Evolutionary conservation across 2,329 filamentous ascomycete genomes (phyloP).

Genomic region (Ramichloridium luteum): DNA sequence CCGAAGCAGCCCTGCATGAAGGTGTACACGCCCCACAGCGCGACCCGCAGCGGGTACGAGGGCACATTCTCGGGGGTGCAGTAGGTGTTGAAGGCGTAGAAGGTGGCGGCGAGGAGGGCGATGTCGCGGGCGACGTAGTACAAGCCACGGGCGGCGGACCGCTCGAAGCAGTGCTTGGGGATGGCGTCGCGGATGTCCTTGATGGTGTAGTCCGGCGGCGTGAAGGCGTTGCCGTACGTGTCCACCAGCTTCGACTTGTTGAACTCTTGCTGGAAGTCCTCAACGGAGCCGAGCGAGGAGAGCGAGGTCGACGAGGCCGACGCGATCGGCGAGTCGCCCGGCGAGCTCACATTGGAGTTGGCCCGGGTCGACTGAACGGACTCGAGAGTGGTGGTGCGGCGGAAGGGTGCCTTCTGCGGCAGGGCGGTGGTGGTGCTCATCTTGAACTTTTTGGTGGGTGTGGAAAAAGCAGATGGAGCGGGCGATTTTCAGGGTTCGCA

Average conservation of each 20-base stretch:
- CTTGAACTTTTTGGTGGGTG: too few species aligned
- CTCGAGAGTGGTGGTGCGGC: constrained; percentile 38
- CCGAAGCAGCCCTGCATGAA: constrained; percentile 83
- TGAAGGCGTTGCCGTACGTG: constrained; percentile 89
- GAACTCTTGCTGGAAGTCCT: constrained; percentile 39
- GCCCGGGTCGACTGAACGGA: constrained; percentile 40
- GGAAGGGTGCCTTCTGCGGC: constrained; percentile 33
- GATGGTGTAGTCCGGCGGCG: constrained; percentile 90
- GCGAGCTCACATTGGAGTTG: constrained; percentile 44
- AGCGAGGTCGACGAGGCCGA: constrained; percentile 80
- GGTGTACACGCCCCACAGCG: constrained; percentile 56
- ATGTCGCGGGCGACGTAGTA: constrained; percentile 78
- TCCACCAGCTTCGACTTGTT: constrained; percentile 59
- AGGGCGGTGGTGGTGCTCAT: constrained; percentile 44
- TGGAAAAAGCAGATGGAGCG: too few species aligned
- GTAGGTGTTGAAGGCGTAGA: constrained; percentile 80
- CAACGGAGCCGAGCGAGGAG: constrained; percentile 68
- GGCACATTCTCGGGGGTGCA: constrained; percentile 76
- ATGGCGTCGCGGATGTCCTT: constrained; percentile 96
- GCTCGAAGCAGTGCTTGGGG: constrained; percentile 91
- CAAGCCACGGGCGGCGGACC: constrained; percentile 63
- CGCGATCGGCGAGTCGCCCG: constrained; percentile 46
- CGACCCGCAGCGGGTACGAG: constrained; percentile 52
- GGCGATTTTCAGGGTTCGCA: background rate
- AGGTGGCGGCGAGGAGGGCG: constrained; percentile 57